Base-by-base conservation (phyloP, 2,329 filamentous ascomycete genomes). In the Fusarium decemcellulare region DNA sequence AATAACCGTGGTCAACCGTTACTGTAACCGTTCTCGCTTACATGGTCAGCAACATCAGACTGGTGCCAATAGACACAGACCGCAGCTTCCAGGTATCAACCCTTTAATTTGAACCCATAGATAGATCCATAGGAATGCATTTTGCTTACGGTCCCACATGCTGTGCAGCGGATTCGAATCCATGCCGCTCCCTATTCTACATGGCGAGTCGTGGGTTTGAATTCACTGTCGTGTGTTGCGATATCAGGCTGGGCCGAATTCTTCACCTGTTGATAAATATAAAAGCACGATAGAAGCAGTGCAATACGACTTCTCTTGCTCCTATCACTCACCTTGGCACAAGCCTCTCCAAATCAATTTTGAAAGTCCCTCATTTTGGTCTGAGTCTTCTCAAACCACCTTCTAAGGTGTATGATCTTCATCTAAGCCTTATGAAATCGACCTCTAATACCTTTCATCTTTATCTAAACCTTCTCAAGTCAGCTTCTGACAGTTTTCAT, bases 1-100 rank as follows among this genome's bases (percentile, higher is more conserved):
- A 39, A 52, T 12, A 52, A 29, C 10, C 15, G 23, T 29, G 29
- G 16, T 39, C 29, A 51, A 30, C 10, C 15, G 9, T 16, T 29
- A 52, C 15, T 30, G 32, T 14, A 52, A 39, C 90, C 89, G 86
- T 51, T 16, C 3, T 27, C 36, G 32, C 32, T 36, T 87, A 55
- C 23, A n/a, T 40, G 2, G 16, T 54, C 40, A 56, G 42, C 32
- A 57, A 39, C 18, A 2, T 36, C 12, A 36, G 32, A 4, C 15
- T 52, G 16, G 48, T 7, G 37, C 16, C 18, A 3, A 5, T 18
- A 16, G 34, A 39, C 3, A 23, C 4, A 23, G 18, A 23, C n/a
- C 23, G 16, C 15, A 39, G 34, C 6, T 11, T 23, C 14, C 39
- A 8, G 15, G 23, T 29, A 7, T 32, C 15, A 15, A 32, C 27